Evolutionary conservation across 805 yeast species (phyloP).

Genomic region (Blastobotrys americana): DNA sequence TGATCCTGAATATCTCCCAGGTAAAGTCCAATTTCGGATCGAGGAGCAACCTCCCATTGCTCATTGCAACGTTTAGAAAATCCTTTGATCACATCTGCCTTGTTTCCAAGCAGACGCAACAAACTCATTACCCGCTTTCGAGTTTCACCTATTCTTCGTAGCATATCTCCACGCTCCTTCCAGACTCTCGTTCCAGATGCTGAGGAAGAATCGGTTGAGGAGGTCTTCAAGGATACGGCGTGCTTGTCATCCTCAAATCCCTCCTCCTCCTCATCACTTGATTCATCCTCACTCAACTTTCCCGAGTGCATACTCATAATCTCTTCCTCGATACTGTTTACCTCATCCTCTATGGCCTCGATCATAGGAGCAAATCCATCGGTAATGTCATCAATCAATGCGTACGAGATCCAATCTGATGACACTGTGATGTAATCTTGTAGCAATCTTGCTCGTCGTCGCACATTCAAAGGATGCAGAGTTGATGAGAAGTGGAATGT

Average conservation of each 20-base stretch:
- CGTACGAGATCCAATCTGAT: slow-evolving; percentile 96
- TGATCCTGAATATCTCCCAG: slow-evolving; percentile 97
- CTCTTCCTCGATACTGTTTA: slow-evolving; percentile 88
- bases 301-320: slow-evolving; percentile 81
- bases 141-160: slow-evolving; percentile 90
- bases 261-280: slow-evolving; percentile 32
- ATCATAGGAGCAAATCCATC: slow-evolving; percentile 98
- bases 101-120: slow-evolving; percentile 73
- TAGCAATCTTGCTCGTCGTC: slow-evolving; percentile 83
- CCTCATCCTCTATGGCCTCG: slow-evolving; percentile 89
- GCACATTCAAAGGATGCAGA: slow-evolving; percentile 92
- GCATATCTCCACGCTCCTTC: slow-evolving; percentile 92
- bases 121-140: slow-evolving; percentile 91
- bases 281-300: slow-evolving; percentile 37
- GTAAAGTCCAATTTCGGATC: slow-evolving; percentile 86
- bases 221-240: slow-evolving; percentile 21
- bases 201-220: slow-evolving; percentile 24
- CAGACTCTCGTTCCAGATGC: slow-evolving; percentile 50
- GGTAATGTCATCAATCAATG: slow-evolving; percentile 91
- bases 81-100: slow-evolving; percentile 97
- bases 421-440: slow-evolving; percentile 84
- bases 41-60: slow-evolving; percentile 70
- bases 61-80: slow-evolving; percentile 87
- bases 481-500: slow-evolving; percentile 94
- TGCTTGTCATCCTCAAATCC: slow-evolving; percentile 19